Percentiles rank a stretch among this genome's conserved stretches.
Conservation (phyloP, 2,329 filamentous ascomycete species). For the Neurospora sp. region DNA sequence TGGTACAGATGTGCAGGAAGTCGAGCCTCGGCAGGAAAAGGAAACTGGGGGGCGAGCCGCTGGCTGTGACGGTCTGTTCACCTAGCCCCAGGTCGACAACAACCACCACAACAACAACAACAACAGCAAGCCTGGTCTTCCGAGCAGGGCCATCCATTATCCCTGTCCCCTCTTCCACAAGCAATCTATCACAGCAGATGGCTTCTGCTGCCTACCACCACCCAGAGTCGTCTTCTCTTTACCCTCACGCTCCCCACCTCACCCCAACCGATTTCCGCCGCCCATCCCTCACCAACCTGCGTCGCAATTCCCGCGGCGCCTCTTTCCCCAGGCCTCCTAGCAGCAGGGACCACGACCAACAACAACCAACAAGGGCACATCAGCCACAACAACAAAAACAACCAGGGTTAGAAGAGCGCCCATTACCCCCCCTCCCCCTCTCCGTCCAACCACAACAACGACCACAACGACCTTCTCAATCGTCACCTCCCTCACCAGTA, state of each 20-base stretch:
- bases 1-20: not conserved
- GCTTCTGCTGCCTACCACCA: not conserved
- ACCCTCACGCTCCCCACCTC: not conserved
- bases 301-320: constrained; percentile 14
- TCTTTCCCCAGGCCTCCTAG: constrained; percentile 11
- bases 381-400: not conserved
- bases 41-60: not conserved
- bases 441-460: not conserved
- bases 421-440: not conserved
- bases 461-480: not conserved
- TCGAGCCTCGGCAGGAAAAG: not conserved
- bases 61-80: not conserved
- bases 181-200: not conserved
- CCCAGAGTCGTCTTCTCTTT: not conserved
- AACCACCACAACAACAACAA: not conserved
- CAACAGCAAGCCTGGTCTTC: not conserved
- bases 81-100: not conserved
- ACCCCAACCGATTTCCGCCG: not conserved
- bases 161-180: not conserved
- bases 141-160: not conserved
- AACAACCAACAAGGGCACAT: not conserved
- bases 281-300: constrained; percentile 8
- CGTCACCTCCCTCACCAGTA: not conserved
- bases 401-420: not conserved
- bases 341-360: constrained; percentile 9